phyloP scores from a whole-genome alignment of 306 rosid species.

The Pyrus bretschneideri region DNA sequence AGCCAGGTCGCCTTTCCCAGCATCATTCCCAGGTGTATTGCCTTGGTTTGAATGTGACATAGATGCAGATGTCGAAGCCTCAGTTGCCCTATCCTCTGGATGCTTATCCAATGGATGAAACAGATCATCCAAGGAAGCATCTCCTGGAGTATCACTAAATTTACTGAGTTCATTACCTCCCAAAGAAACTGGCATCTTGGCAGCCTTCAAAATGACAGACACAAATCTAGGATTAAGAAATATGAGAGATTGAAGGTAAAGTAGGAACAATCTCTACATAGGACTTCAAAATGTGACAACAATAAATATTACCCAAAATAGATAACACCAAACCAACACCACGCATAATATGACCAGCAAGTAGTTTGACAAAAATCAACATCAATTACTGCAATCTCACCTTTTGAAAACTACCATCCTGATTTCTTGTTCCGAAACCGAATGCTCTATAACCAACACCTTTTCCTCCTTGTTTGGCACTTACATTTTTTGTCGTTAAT shows the following conservation, averaged over 20 bases:
- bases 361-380: slow-evolving; percentile 4
- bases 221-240: slow-evolving; percentile 20
- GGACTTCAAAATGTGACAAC: not conserved
- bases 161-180: slow-evolving; percentile 86
- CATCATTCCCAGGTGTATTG: slow-evolving; percentile 42
- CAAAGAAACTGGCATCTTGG: slow-evolving; percentile 45
- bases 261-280: not conserved
- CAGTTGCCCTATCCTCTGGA: slow-evolving; percentile 50
- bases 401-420: slow-evolving; percentile 58
- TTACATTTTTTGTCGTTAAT: slow-evolving; percentile 26
- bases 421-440: slow-evolving; percentile 67
- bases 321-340: slow-evolving; percentile 1
- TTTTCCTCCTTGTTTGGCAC: slow-evolving; percentile 55
- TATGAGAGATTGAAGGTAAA: not conserved
- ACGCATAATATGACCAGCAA: slow-evolving; percentile 5
- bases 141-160: slow-evolving; percentile 98
- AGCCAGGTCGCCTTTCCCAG: slow-evolving; percentile 86
- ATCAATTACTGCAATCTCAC: slow-evolving; percentile 27
- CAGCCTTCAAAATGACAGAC: slow-evolving; percentile 50
- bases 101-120: slow-evolving; percentile 75
- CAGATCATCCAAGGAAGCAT: slow-evolving; percentile 90
- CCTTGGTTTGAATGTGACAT: slow-evolving; percentile 47
- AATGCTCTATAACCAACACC: slow-evolving; percentile 50
- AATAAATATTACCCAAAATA: not conserved
- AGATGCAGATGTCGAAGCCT: slow-evolving; percentile 82